Conservation (phyloP, 2,329 filamentous ascomycete genomes). For the Alternaria angustiovoidea region DNA sequence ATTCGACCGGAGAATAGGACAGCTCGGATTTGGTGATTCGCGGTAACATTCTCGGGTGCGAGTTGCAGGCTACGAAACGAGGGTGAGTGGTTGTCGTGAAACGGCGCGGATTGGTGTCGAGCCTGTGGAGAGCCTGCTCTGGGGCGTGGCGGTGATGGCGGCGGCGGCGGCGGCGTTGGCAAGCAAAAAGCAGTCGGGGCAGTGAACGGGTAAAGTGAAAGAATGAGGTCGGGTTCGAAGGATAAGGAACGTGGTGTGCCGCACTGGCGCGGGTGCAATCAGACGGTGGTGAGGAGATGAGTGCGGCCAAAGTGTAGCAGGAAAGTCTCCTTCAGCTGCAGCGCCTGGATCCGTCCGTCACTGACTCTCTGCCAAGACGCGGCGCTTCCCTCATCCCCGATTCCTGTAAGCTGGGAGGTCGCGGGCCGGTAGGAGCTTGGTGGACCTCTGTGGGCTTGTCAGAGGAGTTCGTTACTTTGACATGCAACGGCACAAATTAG, state of each 20-base stretch:
- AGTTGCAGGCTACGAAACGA: background rate
- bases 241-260: conserved; percentile 22
- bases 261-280: conserved; percentile 14
- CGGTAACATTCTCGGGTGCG: conserved; percentile 39
- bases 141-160: background rate
- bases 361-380: conserved; percentile 22
- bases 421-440: conserved; percentile 24
- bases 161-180: conserved; percentile 1
- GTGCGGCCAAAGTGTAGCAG: conserved; percentile 27
- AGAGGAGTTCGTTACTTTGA: conserved; percentile 16
- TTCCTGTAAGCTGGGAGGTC: conserved; percentile 15
- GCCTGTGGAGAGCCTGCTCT: background rate
- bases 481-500: conserved; percentile 21
- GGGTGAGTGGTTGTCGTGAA: background rate
- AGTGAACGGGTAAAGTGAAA: conserved; percentile 10
- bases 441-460: conserved; percentile 17
- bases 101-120: background rate
- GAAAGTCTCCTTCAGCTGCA: conserved; percentile 15
- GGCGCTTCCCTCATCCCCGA: conserved; percentile 27
- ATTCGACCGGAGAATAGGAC: conserved; percentile 38
- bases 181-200: conserved; percentile 9
- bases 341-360: conserved; percentile 14
- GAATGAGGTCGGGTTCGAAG: conserved; percentile 11
- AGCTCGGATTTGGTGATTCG: conserved; percentile 30
- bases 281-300: conserved; percentile 29